Percentiles rank a stretch among this genome's conserved stretches.
Conservation (phyloP, 2,329 filamentous ascomycete species). For the Colletotrichum magnum region DNA sequence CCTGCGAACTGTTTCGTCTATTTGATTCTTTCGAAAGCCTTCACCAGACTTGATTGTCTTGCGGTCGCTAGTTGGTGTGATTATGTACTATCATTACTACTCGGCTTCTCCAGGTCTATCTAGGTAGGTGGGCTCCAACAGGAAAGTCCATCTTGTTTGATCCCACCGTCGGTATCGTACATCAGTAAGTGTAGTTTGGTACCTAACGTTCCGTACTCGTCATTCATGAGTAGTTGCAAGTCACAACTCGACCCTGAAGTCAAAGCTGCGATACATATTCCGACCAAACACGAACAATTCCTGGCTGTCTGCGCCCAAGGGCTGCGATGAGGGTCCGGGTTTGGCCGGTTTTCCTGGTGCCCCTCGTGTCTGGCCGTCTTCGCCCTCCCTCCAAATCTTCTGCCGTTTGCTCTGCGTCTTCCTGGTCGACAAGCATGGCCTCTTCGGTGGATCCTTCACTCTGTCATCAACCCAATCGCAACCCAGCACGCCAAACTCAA, state of each 20-base stretch:
- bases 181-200: no score
- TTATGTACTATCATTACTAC: constrained; percentile 20
- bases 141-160: neutral
- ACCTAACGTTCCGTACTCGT: no score
- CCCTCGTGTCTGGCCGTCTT: neutral
- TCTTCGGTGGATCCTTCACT: neutral
- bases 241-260: no score
- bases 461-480: constrained; percentile 53
- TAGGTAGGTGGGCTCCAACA: constrained; percentile 1
- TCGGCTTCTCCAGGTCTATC: constrained; percentile 13
- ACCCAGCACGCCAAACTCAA: constrained; percentile 58
- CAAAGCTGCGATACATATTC: neutral
- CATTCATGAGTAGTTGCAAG: no score
- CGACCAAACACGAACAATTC: constrained; percentile 5
- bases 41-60: no score
- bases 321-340: no score
- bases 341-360: neutral
- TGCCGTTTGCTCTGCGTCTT: constrained; percentile 17
- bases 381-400: neutral
- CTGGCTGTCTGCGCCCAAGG: no score
- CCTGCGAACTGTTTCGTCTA: no score
- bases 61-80: neutral
- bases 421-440: neutral
- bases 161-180: no score
- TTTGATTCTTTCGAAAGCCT: no score